A percentile compares a stretch with the other conserved stretches of the same genome.
Evolutionary conservation across 345 rosid genomes (phyloP).

Genomic region (Erysimum cheiranthoides): DNA sequence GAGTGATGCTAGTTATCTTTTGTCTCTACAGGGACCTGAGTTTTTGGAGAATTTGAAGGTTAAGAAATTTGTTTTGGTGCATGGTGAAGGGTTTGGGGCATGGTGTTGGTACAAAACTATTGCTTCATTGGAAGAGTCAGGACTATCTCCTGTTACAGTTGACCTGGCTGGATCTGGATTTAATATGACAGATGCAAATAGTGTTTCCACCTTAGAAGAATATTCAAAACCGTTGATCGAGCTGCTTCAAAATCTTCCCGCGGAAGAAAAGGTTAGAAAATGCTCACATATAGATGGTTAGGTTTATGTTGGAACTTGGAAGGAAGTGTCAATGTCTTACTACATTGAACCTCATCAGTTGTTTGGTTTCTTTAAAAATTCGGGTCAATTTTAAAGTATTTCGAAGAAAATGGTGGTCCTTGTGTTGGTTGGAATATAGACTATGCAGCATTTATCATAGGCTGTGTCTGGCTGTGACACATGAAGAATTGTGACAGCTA

Average conservation of each 20-base stretch:
- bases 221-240: conserved; percentile 78
- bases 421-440: conserved; percentile 6
- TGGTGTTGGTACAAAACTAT: conserved; percentile 98
- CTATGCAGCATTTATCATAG: background rate
- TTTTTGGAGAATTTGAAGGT: conserved; percentile 61
- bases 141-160: conserved; percentile 67
- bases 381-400: background rate
- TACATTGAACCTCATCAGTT: background rate
- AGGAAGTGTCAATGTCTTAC: background rate
- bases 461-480: background rate
- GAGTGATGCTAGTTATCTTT: background rate
- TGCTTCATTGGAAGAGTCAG: conserved; percentile 79
- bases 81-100: conserved; percentile 97
- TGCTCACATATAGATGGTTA: background rate
- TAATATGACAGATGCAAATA: conserved; percentile 64
- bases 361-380: background rate
- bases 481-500: background rate
- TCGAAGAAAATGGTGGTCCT: background rate
- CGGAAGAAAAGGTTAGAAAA: conserved; percentile 75
- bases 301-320: conserved; percentile 1
- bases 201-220: conserved; percentile 68
- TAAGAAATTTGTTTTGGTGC: conserved; percentile 72
- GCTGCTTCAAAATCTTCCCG: conserved; percentile 64
- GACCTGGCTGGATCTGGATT: conserved; percentile 90
- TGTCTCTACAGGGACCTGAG: conserved; percentile 57